These are phyloP conservation scores for Pulchroboletus neoregius DNA, from an alignment of 1,284 basidiomycete genomes.

Conservation along the genomic window DNA sequence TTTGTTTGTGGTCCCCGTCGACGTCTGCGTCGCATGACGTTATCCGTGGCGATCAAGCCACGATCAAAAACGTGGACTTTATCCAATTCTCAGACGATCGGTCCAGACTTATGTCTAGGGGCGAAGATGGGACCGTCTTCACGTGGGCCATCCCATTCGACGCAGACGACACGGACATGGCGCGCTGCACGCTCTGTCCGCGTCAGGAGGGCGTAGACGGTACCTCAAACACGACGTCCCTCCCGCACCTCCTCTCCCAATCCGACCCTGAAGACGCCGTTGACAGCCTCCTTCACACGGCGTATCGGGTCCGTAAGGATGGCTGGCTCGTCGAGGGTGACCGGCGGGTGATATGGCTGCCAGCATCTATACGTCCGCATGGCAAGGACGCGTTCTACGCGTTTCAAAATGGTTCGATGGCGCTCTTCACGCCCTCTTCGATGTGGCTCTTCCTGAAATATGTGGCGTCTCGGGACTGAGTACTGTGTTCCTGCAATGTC, in stretches of 20 bases:
- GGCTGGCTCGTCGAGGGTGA: conserved; percentile 24
- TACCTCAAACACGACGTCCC: background rate
- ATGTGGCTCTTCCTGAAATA: too few relatives aligned
- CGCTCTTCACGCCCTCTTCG: background rate
- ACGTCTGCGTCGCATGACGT: conserved; percentile 14
- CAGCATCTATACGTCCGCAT: conserved; percentile 5
- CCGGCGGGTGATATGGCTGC: conserved; percentile 18
- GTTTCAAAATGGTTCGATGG: conserved; percentile 8
- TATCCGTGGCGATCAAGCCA: conserved; percentile 3
- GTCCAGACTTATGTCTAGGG: conserved; percentile 10
- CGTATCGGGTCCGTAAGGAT: conserved; percentile 21
- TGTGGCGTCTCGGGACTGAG: too few relatives aligned
- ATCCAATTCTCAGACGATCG: conserved; percentile 14
- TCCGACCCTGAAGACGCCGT: conserved; percentile 13
- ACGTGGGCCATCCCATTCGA: conserved; percentile 9
- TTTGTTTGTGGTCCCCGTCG: conserved; percentile 20
- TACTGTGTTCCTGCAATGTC: too few relatives aligned
- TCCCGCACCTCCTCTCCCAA: conserved; percentile 9
- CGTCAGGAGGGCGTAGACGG: background rate
- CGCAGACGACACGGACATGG: background rate
- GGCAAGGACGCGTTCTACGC: conserved; percentile 14
- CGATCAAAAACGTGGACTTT: conserved; percentile 4
- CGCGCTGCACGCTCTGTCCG: conserved; percentile 3
- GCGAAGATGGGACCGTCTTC: conserved; percentile 11
- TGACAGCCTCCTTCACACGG: conserved; percentile 7